These are phyloP conservation scores for Colletotrichum musicola DNA, from an alignment of 2,329 filamentous ascomycete genomes.

Conservation along the genomic window DNA sequence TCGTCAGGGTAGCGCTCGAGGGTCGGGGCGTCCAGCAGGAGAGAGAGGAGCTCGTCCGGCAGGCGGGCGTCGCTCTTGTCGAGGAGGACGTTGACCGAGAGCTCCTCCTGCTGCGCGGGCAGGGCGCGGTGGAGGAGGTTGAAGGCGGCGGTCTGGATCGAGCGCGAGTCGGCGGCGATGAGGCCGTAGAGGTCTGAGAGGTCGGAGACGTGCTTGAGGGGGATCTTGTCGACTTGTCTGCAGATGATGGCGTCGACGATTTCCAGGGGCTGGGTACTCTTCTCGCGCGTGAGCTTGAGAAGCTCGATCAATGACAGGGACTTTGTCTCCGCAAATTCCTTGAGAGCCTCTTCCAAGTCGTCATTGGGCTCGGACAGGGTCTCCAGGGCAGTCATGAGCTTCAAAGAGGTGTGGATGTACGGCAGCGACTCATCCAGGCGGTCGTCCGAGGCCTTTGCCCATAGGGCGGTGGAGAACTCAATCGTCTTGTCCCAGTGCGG, in stretches of 20 bases:
- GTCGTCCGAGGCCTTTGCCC: conserved; percentile 62
- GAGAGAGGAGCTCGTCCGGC: conserved; percentile 85
- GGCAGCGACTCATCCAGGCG: conserved; percentile 65
- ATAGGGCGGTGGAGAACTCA: conserved; percentile 69
- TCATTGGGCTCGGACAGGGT: conserved; percentile 82
- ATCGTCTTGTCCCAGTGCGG: conserved; percentile 83
- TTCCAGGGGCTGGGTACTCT: conserved; percentile 73
- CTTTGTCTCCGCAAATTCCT: conserved; percentile 68
- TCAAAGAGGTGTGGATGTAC: conserved; percentile 78
- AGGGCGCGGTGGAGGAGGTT: conserved; percentile 84
- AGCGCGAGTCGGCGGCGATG: conserved; percentile 79
- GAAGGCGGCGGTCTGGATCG: conserved; percentile 85
- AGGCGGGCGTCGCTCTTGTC: conserved; percentile 80
- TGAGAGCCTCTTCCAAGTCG: conserved; percentile 82
- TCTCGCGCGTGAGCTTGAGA: conserved; percentile 65
- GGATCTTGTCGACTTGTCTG: conserved; percentile 74
- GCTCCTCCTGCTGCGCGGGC: conserved; percentile 81
- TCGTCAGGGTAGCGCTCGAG: conserved; percentile 76
- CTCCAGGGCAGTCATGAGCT: conserved; percentile 74
- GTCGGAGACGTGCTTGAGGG: conserved; percentile 72
- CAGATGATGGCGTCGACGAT: conserved; percentile 82
- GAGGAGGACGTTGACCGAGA: conserved; percentile 81
- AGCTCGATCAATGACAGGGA: conserved; percentile 72
- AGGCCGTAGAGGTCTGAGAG: conserved; percentile 79
- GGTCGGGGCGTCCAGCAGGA: conserved; percentile 83